phyloP scores from a whole-genome alignment of 1,284 basidiomycete species.

The Cryptococcus deneoformans region DNA sequence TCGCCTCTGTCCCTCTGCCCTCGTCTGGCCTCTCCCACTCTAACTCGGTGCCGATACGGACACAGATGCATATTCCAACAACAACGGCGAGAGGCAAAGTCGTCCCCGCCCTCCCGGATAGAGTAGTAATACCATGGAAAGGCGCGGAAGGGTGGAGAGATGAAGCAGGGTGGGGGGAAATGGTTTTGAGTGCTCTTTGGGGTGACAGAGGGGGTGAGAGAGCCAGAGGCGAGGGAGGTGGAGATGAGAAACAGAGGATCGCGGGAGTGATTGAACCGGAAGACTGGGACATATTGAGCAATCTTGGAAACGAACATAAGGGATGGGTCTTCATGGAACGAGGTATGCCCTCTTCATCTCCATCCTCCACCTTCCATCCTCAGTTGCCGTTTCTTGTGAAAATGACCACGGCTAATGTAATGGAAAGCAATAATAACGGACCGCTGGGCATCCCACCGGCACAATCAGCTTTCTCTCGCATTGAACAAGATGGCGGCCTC shows the following conservation, averaged over 20 bases:
- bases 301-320: neutral
- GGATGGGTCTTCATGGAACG: slow-evolving; percentile 17
- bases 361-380: neutral
- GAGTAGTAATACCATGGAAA: slow-evolving; percentile 24
- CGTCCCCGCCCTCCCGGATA: slow-evolving; percentile 8
- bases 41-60: neutral
- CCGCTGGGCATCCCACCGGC: slow-evolving; percentile 28
- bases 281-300: slow-evolving; percentile 10
- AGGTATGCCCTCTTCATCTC: slow-evolving; percentile 13
- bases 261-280: slow-evolving; percentile 9
- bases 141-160: slow-evolving; percentile 21
- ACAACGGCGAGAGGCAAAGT: slow-evolving; percentile 6
- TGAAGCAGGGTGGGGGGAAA: slow-evolving; percentile 20
- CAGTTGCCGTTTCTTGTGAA: neutral
- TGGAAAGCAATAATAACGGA: slow-evolving; percentile 28
- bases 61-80: neutral
- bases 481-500: slow-evolving; percentile 36
- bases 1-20: slow-evolving; percentile 7
- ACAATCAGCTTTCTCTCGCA: slow-evolving; percentile 20
- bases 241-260: too few relatives aligned
- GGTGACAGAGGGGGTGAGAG: slow-evolving; percentile 5
- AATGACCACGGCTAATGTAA: neutral
- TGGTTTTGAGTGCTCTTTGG: slow-evolving; percentile 17
- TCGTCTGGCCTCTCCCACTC: slow-evolving; percentile 4
- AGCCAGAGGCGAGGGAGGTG: neutral